A percentile compares a stretch with the other conserved stretches of the same genome.
These are phyloP conservation scores for Botrytis fragariae DNA, from an alignment of 2,329 filamentous ascomycete genomes.

Conservation along the genomic window DNA sequence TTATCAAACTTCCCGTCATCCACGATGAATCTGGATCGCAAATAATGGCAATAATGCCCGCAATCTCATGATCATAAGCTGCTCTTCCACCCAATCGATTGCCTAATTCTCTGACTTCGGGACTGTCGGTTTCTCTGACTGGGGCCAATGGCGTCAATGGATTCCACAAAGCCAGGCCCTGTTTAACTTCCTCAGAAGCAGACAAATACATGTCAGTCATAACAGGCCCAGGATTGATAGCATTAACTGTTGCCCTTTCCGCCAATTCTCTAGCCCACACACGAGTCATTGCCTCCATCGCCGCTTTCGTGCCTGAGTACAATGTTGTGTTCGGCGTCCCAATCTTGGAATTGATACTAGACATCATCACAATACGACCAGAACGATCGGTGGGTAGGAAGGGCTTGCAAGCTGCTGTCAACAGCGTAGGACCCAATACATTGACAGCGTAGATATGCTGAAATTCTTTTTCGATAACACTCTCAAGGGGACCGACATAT, in stretches of 20 bases:
- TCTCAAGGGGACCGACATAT: slow-evolving; percentile 60
- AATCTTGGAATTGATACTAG: slow-evolving; percentile 53
- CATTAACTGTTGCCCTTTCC: slow-evolving; percentile 10
- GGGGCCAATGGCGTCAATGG: slow-evolving; percentile 36
- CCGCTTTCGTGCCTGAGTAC: slow-evolving; percentile 63
- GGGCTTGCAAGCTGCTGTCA: slow-evolving; percentile 68
- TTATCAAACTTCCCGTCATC: slow-evolving; percentile 12
- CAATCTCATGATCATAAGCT: slow-evolving; percentile 21
- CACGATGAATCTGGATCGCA: slow-evolving; percentile 17
- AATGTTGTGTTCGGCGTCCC: slow-evolving; percentile 56
- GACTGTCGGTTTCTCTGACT: slow-evolving; percentile 14
- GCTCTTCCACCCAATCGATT: slow-evolving; percentile 27
- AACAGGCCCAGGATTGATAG: slow-evolving; percentile 17
- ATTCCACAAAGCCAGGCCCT: slow-evolving; percentile 57
- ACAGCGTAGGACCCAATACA: slow-evolving; percentile 72
- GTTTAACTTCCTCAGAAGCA: slow-evolving; percentile 56
- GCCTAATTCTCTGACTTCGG: slow-evolving; percentile 18
- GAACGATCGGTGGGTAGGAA: slow-evolving; percentile 66
- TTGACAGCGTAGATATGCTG: slow-evolving; percentile 71
- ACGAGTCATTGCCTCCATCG: slow-evolving; percentile 61
- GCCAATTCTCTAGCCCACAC: slow-evolving; percentile 16
- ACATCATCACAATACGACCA: slow-evolving; percentile 60
- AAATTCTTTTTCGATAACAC: slow-evolving; percentile 64
- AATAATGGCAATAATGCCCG: slow-evolving; percentile 18
- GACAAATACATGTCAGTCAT: slow-evolving; percentile 21